Conservation (phyloP, 1,284 basidiomycete species). For the Heliocybe sulcata region DNA sequence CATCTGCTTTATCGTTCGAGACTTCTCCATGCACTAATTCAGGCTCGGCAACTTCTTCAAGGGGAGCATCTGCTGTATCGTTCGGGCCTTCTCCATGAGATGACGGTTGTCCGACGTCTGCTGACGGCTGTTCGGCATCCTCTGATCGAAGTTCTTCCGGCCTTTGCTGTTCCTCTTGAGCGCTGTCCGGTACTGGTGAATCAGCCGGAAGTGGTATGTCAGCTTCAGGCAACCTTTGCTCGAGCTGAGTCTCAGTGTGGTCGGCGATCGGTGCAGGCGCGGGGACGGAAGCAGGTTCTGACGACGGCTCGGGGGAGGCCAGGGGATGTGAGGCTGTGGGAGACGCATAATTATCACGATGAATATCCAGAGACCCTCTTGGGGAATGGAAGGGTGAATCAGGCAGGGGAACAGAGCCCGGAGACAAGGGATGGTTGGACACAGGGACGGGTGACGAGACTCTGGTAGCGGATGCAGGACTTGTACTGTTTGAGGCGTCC, state of each 20-base stretch:
- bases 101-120: background rate
- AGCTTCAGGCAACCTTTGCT: slow-evolving; percentile 4
- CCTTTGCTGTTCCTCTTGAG: background rate
- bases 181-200: background rate
- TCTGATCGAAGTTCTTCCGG: background rate
- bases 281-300: too few relatives aligned
- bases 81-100: background rate
- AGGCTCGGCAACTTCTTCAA: background rate
- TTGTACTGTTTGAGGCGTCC: slow-evolving; percentile 42
- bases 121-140: background rate
- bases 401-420: slow-evolving; percentile 36
- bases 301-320: background rate
- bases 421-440: slow-evolving; percentile 28
- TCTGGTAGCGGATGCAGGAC: slow-evolving; percentile 32
- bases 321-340: slow-evolving; percentile 1
- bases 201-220: slow-evolving; percentile 3
- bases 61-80: background rate
- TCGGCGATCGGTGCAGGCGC: background rate
- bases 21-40: background rate
- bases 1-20: background rate
- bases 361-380: slow-evolving; percentile 4
- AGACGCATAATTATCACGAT: background rate
- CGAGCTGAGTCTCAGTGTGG: background rate
- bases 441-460: slow-evolving; percentile 33
- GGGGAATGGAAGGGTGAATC: slow-evolving; percentile 28